Evolutionary conservation across 176 grass and related monocot genomes (phyloP).

Genomic region (Carex littledalei): DNA sequence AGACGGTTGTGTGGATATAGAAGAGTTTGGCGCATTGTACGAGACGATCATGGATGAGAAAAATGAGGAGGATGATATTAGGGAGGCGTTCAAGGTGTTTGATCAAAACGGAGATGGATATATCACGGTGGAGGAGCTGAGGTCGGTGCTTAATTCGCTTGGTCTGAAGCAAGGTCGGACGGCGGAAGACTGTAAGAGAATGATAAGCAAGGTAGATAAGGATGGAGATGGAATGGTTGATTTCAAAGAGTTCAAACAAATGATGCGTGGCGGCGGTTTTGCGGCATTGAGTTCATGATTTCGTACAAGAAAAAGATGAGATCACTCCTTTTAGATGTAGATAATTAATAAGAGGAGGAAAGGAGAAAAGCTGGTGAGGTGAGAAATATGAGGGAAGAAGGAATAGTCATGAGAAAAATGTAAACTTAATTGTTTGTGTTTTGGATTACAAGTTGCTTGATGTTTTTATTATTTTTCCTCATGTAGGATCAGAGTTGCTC

Average conservation of each 20-base stretch:
- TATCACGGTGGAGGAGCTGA: conserved; percentile 74
- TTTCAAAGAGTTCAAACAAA: conserved; percentile 66
- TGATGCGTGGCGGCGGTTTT: conserved; percentile 69
- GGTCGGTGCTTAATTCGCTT: conserved; percentile 58
- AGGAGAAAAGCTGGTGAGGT: background rate
- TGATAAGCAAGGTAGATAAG: conserved; percentile 63
- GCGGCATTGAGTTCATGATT: conserved; percentile 36
- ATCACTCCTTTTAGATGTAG: conserved; percentile 4
- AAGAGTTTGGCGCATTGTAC: conserved; percentile 60
- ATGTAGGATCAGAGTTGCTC: background rate
- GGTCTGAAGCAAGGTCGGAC: conserved; percentile 61
- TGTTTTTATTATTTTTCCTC: background rate
- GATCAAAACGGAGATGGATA: conserved; percentile 76
- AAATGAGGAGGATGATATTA: conserved; percentile 36
- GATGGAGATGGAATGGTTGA: conserved; percentile 78
- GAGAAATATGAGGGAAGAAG: background rate
- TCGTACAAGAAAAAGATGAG: background rate
- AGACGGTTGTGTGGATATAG: conserved; percentile 72
- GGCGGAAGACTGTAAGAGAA: conserved; percentile 49
- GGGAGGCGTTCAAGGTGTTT: conserved; percentile 77
- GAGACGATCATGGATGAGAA: conserved; percentile 39
- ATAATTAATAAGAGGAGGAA: background rate
- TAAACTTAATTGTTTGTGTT: background rate
- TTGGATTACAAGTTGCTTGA: background rate
- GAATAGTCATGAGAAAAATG: background rate